Evolutionary conservation across 306 rosid genomes (phyloP), one percentile per base, ranked within the genome.

Genomic region (Hylodesmum podocarpum): DNA sequence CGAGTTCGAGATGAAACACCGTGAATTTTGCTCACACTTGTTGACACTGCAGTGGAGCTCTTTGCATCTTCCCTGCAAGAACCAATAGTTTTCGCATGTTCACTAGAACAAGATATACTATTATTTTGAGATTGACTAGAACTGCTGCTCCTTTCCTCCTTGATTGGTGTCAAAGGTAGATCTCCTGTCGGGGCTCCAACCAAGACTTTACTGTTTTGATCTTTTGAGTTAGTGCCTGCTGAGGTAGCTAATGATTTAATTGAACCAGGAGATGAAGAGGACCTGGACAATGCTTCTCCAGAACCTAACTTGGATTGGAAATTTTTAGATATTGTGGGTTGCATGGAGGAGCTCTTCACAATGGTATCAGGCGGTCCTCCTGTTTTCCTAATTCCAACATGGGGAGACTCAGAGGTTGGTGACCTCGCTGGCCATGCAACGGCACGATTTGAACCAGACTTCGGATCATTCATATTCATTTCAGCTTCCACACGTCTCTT

Each of bases 111-210:
- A 47, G 98, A 91, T 63, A 88, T 86, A 79, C 98, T 91, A 77
- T 91, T 93, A 82, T 88, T 92, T 63, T 93, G 95, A 57, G 98
- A 91, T 78, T 89, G 97, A 84, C 98, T 91, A 70, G 98, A 93
- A 71, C 97, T 84, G 81, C 98, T 88, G 79, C 97, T 93, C 78
- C 76, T 87, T 74, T 91, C 98, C 81, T 93, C 98, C 88, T 80
- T 91, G 16, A 75, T 86, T 25, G 91, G 78, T 9, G 91, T 80
- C 78, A 80, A 72, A 12, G 97, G 91, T 61, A 67, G 81, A 78
- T 93, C 98, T 25, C 89, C 61, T 0, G 89, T 46, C n/a, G 81
- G 70, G 33, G 82, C 83, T 55, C 84, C 88, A 76, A 68, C 88
- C 73, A 75, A 76, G 37, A 24, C 68, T 77, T 83, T 86, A 47